Conservation (phyloP, 257 asterid genomes). For the Handroanthus guayacan region DNA sequence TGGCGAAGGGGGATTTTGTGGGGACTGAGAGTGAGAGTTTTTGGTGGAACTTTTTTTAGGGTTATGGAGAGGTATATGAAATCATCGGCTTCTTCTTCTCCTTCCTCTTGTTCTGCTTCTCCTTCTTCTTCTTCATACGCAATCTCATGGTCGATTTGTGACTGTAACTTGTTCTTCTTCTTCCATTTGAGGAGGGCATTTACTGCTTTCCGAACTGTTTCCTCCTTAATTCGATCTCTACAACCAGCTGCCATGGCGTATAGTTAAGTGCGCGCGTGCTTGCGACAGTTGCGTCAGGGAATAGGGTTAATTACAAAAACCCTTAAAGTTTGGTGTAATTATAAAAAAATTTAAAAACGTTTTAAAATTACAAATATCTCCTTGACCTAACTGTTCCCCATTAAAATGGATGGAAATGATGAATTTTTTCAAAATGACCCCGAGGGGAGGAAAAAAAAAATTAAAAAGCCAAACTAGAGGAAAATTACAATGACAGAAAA, state of each 20-base stretch:
- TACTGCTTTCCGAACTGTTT: slow-evolving; percentile 53
- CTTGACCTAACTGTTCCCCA: no score
- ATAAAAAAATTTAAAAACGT: no score
- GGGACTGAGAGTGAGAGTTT: slow-evolving; percentile 45
- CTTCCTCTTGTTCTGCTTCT: slow-evolving; percentile 29
- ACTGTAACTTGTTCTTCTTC: slow-evolving; percentile 41
- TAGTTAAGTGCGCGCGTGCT: neutral
- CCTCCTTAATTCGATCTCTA: slow-evolving; percentile 40
- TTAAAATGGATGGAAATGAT: no score
- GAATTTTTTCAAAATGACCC: no score
- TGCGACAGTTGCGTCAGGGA: no score
- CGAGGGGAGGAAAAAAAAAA: no score
- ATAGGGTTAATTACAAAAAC: no score
- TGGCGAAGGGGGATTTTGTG: slow-evolving; percentile 63
- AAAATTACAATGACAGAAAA: no score
- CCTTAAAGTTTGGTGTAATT: no score
- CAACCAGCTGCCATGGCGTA: slow-evolving; percentile 45
- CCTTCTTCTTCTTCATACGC: slow-evolving; percentile 24
- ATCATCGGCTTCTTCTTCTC: slow-evolving; percentile 50
- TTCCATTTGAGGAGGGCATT: slow-evolving; percentile 84
- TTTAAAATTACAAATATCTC: no score
- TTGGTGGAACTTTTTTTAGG: slow-evolving; percentile 63
- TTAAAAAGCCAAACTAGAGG: no score
- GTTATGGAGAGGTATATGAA: slow-evolving; percentile 74
- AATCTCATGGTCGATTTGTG: slow-evolving; percentile 22